Percentiles rank a stretch among this genome's conserved stretches.
phyloP scores from a whole-genome alignment of 129 eudicot species.

The carrot (Daucus carota) region DH1_v3.0 NC_030381.2:46191501-46192000 shows the following conservation, averaged over 20 bases:
- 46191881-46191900: neutral
- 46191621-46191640: neutral
- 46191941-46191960: neutral
- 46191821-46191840: constrained; percentile 38
- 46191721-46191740: constrained; percentile 47
- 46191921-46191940: neutral
- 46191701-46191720: constrained; percentile 58
- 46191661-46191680: constrained; percentile 30
- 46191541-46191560: constrained; percentile 60
- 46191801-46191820: constrained; percentile 36
- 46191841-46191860: constrained; percentile 27
- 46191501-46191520: constrained; percentile 46
- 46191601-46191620: neutral
- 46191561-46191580: constrained; percentile 63
- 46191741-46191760: constrained; percentile 66
- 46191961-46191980: neutral
- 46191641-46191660: neutral
- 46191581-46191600: constrained; percentile 45
- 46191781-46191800: constrained; percentile 39
- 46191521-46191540: constrained; percentile 46
- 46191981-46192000: neutral
- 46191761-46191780: constrained; percentile 53
- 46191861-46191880: neutral
- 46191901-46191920: neutral
- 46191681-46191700: constrained; percentile 61